A percentile compares a stretch with the other conserved stretches of the same genome.
These are phyloP conservation scores for Nyctanthes arbortristis DNA, from an alignment of 257 asterid species.

Conservation along the genomic window DNA sequence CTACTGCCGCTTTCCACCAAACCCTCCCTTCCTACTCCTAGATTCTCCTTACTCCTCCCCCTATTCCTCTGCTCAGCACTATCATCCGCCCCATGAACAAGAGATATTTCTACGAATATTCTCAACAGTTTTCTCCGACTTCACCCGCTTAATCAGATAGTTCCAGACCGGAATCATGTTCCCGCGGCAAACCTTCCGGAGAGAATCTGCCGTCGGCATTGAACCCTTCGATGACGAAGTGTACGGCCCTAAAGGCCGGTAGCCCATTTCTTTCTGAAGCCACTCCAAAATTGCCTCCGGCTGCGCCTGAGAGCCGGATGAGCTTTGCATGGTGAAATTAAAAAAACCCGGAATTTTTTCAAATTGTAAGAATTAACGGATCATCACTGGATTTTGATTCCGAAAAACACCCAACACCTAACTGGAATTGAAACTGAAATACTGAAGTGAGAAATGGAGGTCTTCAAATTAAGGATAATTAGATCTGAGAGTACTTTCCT, in stretches of 20 bases:
- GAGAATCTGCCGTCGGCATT: conserved; percentile 71
- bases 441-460: too few relatives aligned
- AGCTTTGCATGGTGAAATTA: conserved; percentile 50
- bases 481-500: too few relatives aligned
- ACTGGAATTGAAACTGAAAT: too few relatives aligned
- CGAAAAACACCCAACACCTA: too few relatives aligned
- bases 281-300: conserved; percentile 90
- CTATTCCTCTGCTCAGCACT: conserved; percentile 33
- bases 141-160: conserved; percentile 74
- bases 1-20: conserved; percentile 55
- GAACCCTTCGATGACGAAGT: conserved; percentile 64
- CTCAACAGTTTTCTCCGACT: conserved; percentile 95
- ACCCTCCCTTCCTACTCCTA: conserved; percentile 43
- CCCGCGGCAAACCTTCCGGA: conserved; percentile 90
- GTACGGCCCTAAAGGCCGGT: conserved; percentile 84
- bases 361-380: conserved; percentile 13
- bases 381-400: conserved; percentile 23
- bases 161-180: conserved; percentile 96
- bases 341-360: conserved; percentile 24
- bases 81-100: conserved; percentile 80
- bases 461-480: too few relatives aligned
- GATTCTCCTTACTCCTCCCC: conserved; percentile 59
- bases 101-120: conserved; percentile 78
- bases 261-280: conserved; percentile 95
- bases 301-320: conserved; percentile 62